phyloP scores from a whole-genome alignment of 1,284 basidiomycete species.

The Ceratobasidium sp. region DNA sequence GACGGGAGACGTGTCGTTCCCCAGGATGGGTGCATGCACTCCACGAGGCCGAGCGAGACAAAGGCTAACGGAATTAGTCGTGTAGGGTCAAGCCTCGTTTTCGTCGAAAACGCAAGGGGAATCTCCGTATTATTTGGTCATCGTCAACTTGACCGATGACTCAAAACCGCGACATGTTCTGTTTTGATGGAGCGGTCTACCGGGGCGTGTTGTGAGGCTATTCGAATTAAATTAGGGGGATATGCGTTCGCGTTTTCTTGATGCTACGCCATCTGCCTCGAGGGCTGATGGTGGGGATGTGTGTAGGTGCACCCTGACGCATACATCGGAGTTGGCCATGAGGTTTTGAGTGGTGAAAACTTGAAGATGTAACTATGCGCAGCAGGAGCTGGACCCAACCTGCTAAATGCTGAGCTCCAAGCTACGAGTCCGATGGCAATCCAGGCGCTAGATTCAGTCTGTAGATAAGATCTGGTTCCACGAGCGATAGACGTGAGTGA shows the following conservation, averaged over 20 bases:
- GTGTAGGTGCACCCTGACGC: neutral
- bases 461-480: too few relatives aligned
- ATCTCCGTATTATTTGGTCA: neutral
- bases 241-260: neutral
- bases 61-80: conserved; percentile 1
- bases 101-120: neutral
- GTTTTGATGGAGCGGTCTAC: neutral
- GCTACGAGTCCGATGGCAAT: too few relatives aligned
- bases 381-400: neutral
- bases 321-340: neutral
- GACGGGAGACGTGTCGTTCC: neutral
- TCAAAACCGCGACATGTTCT: neutral
- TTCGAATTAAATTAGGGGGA: too few relatives aligned
- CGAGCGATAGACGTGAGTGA: too few relatives aligned
- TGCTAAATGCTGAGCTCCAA: too few relatives aligned
- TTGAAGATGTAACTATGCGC: neutral
- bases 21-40: neutral
- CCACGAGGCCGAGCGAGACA: neutral
- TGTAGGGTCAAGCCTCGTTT: conserved; percentile 16
- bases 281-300: neutral
- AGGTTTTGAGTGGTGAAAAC: neutral
- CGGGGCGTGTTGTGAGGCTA: too few relatives aligned
- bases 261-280: neutral
- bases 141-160: neutral
- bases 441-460: too few relatives aligned